These are phyloP conservation scores for Podaxis sp. DNA, from an alignment of 768 basidiomycete genomes.

Conservation along the genomic window DNA sequence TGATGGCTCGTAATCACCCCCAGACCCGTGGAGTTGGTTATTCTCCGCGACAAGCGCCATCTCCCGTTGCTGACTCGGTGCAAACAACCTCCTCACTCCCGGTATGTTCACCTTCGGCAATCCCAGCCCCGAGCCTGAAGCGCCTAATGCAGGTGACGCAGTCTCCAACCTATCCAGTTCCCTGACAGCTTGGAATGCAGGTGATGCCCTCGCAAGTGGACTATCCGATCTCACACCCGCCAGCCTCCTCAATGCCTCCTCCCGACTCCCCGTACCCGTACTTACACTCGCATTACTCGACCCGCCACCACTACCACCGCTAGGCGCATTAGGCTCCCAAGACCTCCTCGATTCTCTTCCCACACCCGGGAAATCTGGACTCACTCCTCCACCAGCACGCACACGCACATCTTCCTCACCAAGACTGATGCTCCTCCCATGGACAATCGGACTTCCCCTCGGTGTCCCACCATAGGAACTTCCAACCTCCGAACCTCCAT, in stretches of 20 bases:
- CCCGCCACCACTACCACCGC: constrained; percentile 21
- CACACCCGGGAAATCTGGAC: constrained; percentile 31
- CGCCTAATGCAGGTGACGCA: constrained; percentile 22
- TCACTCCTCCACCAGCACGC: constrained; percentile 26
- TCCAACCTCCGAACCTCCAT: constrained; percentile 20
- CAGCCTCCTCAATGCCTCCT: constrained; percentile 37
- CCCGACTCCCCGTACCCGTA: constrained; percentile 38
- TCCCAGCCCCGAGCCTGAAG: constrained; percentile 12
- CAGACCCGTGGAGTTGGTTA: background rate
- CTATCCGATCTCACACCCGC: constrained; percentile 34
- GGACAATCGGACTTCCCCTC: constrained; percentile 32
- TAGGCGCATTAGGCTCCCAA: constrained; percentile 33
- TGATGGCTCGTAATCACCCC: constrained; percentile 5
- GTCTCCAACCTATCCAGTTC: constrained; percentile 29
- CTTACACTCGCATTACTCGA: constrained; percentile 23
- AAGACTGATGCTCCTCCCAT: constrained; percentile 53
- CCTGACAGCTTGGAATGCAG: constrained; percentile 29
- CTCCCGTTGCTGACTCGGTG: constrained; percentile 57
- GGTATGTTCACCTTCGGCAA: constrained; percentile 13
- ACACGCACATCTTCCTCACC: constrained; percentile 43
- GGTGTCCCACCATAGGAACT: constrained; percentile 19
- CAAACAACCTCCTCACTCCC: constrained; percentile 50
- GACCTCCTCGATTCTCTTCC: constrained; percentile 58
- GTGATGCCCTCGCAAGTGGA: constrained; percentile 35
- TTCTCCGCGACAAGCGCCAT: constrained; percentile 28